These are phyloP conservation scores for Gentiana straminea DNA, from an alignment of 257 asterid species.

Conservation along the genomic window DNA sequence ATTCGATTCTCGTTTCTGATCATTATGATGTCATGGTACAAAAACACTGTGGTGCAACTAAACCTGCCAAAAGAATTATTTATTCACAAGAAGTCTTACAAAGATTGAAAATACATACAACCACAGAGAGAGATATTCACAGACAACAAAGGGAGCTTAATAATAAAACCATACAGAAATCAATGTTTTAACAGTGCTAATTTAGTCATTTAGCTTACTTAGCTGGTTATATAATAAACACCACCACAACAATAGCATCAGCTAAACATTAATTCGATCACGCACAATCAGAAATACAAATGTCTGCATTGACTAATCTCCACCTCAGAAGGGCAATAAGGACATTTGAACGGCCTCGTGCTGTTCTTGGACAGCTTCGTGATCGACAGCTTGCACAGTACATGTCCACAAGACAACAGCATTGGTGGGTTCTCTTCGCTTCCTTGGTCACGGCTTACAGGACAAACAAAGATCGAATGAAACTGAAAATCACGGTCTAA, in stretches of 20 bases:
- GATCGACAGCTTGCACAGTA: constrained; percentile 78
- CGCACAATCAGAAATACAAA: constrained; percentile 42
- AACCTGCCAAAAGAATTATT: no score
- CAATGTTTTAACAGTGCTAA: no score
- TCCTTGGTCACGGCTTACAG: constrained; percentile 84
- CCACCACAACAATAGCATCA: not conserved
- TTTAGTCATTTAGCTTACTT: no score
- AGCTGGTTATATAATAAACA: not conserved
- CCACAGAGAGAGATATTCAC: not conserved
- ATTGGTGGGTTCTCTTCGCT: constrained; percentile 88
- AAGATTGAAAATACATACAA: no score
- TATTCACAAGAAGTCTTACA: no score
- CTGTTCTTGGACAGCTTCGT: constrained; percentile 69
- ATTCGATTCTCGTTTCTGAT: no score
- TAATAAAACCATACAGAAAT: no score
- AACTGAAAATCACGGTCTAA: constrained; percentile 77
- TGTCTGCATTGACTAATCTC: constrained; percentile 82
- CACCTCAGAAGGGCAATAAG: constrained; percentile 81
- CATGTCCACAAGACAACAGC: constrained; percentile 88
- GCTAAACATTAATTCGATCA: not conserved
- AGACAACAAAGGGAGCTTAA: not conserved
- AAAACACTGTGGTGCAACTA: no score
- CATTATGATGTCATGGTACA: no score
- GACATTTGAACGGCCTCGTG: constrained; percentile 85
- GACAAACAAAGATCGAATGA: constrained; percentile 85